Conservation (phyloP, 1,284 basidiomycete genomes). For the Golubevia sp. region DNA sequence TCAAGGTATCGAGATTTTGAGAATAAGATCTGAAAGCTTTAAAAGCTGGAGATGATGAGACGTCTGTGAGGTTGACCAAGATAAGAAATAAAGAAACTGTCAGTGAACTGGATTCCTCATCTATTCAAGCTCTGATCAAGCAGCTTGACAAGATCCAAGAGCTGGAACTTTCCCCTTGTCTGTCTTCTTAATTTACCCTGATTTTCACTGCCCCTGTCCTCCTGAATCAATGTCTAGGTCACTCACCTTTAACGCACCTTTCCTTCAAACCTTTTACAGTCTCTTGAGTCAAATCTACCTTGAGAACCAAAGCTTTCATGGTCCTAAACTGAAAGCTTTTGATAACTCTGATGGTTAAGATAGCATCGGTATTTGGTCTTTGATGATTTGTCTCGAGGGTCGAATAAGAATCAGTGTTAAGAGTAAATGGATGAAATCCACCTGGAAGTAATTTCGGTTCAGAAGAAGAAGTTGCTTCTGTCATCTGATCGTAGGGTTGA, state of each 20-base stretch:
- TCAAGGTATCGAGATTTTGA: constrained; percentile 74
- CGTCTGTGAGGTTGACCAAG: constrained; percentile 21
- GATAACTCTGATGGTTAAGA: constrained; percentile 57
- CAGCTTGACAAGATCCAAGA: too few species aligned
- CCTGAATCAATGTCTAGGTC: too few species aligned
- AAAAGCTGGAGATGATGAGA: constrained; percentile 28
- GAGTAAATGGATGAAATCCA: constrained; percentile 25
- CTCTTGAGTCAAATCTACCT: constrained; percentile 40
- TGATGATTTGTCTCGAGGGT: constrained; percentile 36
- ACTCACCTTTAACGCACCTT: constrained; percentile 15
- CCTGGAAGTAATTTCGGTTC: too few species aligned
- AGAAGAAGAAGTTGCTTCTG: too few species aligned
- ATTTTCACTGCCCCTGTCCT: too few species aligned
- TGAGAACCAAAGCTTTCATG: constrained; percentile 52
- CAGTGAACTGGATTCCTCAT: background rate
- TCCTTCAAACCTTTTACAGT: constrained; percentile 31
- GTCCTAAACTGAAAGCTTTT: constrained; percentile 55
- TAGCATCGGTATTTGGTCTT: constrained; percentile 42
- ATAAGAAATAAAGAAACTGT: background rate
- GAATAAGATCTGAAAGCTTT: constrained; percentile 33
- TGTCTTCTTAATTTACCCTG: too few species aligned
- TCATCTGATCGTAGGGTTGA: too few species aligned
- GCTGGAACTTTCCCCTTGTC: too few species aligned
- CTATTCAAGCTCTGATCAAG: too few species aligned
- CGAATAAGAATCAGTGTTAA: constrained; percentile 37